Base-by-base conservation (phyloP, 2,329 filamentous ascomycete genomes). In the Curvularia eragrostidis region DNA sequence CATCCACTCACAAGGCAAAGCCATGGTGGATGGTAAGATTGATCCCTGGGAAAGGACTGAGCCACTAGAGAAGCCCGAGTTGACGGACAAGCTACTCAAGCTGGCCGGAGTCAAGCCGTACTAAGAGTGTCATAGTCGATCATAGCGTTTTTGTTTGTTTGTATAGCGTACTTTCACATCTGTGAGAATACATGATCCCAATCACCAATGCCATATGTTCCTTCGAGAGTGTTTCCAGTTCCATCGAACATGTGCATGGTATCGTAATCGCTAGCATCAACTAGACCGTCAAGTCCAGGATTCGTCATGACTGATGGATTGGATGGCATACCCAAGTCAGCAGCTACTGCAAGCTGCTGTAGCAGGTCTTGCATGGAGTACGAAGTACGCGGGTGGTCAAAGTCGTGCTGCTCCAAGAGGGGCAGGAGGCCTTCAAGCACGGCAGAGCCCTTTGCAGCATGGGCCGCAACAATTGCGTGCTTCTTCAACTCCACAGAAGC, bases 11-110 rank as follows among this genome's bases (percentile, higher is more conserved):
- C 55, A 61, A 50, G 52, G 57, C 23, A 52, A 63, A 49, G 41
- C 54, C 39, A 48, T 54, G 49, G 38, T 56, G 21, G 56, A 66
- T 52, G 61, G 59, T 0, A 52, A 63, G 13, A 34, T 53, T 5
- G 58, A 61, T 54, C 61, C 63, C 0, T 44, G 53, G 44, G 53
- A 65, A 24, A 41, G 63, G 52, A 56, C 46, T 10, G 62, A 66
- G 58, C 65, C 65, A 9, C 32, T 67, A 9, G 58, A 66, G 56
- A 66, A 65, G 52, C 61, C 63, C 6, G 52, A 58, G 23, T 44
- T 64, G 36, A 67, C 59, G 2, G 61, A 67, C 15, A 52, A 52
- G 28, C 38, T 67, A n/a, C 56, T 67, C 21, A 56, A 63, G 38
- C 46, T 66, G 50, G 65, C 61, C 5, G 65, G 47, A 32, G 63